Evolutionary conservation across 352 stramenopile genomes (phyloP).

Genomic region (Phytophthora syringae): DNA sequence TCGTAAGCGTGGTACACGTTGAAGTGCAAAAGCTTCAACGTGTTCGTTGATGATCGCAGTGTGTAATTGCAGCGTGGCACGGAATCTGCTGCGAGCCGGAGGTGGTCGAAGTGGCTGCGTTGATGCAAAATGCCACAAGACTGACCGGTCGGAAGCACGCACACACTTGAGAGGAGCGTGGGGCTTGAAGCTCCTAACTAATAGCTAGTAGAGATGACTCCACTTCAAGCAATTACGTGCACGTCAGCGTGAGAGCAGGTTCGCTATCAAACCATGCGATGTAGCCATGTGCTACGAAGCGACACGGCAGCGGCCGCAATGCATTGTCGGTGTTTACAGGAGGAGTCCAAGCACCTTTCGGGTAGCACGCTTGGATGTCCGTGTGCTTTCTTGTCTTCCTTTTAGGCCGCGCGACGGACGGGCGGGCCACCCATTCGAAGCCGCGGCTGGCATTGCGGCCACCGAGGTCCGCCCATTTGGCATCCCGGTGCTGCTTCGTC

Average conservation of each 20-base stretch:
- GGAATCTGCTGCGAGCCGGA: conserved; percentile 11
- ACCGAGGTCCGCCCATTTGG: neutral
- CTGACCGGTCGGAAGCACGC: neutral
- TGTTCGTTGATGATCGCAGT: neutral
- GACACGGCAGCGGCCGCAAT: neutral
- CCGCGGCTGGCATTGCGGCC: conserved; percentile 6
- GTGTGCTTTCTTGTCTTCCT: no score
- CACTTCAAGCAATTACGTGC: neutral
- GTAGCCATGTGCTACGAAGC: conserved; percentile 1
- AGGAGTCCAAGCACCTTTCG: no score
- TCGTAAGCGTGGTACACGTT: neutral
- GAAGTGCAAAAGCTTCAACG: conserved; percentile 2
- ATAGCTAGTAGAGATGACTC: neutral
- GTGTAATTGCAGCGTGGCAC: conserved; percentile 10
- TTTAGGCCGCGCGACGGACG: no score
- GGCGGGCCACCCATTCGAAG: conserved; percentile 12
- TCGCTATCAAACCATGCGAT: neutral
- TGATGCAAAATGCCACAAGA: neutral
- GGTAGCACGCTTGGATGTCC: no score
- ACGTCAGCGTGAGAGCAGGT: neutral
- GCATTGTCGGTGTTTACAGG: neutral
- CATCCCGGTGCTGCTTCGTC: conserved; percentile 27
- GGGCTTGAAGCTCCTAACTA: neutral
- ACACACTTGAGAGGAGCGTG: neutral
- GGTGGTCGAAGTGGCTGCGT: neutral